These are phyloP conservation scores for Salisapilia sapeloensis DNA, from an alignment of 352 stramenopile species.

Conservation along the genomic window DNA sequence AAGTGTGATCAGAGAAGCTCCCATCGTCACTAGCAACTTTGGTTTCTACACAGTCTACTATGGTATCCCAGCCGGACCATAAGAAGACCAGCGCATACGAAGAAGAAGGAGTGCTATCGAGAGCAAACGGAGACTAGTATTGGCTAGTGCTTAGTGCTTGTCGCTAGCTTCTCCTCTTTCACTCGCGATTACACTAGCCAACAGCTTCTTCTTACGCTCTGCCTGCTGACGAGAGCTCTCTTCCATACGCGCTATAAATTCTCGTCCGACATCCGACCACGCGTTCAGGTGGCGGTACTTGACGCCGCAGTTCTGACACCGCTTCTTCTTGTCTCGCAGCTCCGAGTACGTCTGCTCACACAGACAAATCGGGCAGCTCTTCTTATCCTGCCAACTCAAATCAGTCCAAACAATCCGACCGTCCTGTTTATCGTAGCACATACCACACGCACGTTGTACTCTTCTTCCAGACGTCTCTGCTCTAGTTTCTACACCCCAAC, in stretches of 20 bases:
- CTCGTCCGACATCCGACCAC: conserved; percentile 48
- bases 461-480: conserved; percentile 50
- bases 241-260: conserved; percentile 44
- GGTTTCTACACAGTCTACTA: too few species aligned
- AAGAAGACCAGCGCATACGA: too few species aligned
- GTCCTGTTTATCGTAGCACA: too few species aligned
- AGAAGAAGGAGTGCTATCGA: too few species aligned
- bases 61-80: too few species aligned
- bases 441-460: conserved; percentile 48
- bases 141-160: too few species aligned
- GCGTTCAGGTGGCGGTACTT: conserved; percentile 56
- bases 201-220: conserved; percentile 33
- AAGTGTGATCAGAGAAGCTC: too few species aligned
- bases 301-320: conserved; percentile 57
- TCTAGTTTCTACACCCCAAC: conserved; percentile 34
- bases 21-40: too few species aligned
- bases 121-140: too few species aligned
- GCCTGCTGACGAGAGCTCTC: conserved; percentile 18
- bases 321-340: conserved; percentile 78
- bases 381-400: conserved; percentile 36
- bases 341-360: conserved; percentile 64
- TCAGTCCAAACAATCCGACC: background rate
- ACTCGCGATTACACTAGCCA: conserved; percentile 21
- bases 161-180: conserved; percentile 17
- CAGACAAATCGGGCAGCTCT: conserved; percentile 48